A percentile compares a stretch with the other conserved stretches of the same genome.
These are phyloP conservation scores for Vaccinium macrocarpon DNA, from an alignment of 148 eudicot species.

Conservation along the genomic window DNA sequence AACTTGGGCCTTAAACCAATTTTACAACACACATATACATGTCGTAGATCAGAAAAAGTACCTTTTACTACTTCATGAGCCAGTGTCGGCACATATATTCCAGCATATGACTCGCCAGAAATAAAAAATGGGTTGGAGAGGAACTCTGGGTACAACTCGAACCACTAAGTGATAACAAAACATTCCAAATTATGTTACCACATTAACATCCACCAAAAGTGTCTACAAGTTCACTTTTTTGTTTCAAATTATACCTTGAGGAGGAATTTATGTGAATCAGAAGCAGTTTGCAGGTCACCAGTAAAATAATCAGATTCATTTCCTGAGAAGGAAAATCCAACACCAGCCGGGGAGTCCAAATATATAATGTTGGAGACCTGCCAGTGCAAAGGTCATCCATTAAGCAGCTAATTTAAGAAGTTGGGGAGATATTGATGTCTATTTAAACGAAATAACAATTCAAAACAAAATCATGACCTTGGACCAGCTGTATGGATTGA, in stretches of 20 bases:
- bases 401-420: conserved; percentile 1
- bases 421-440: background rate
- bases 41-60: conserved; percentile 24
- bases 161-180: conserved; percentile 61
- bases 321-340: conserved; percentile 70
- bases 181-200: background rate
- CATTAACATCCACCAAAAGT: background rate
- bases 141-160: conserved; percentile 69
- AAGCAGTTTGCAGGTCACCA: conserved; percentile 74
- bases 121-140: conserved; percentile 75
- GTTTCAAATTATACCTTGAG: conserved; percentile 60
- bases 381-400: background rate
- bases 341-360: conserved; percentile 93
- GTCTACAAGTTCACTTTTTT: background rate
- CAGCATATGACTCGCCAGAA: conserved; percentile 94
- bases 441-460: background rate
- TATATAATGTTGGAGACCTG: conserved; percentile 88
- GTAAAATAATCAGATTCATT: conserved; percentile 64
- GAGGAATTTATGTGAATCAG: conserved; percentile 68
- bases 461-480: conserved; percentile 42
- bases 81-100: conserved; percentile 92
- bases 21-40: conserved; percentile 1
- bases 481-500: conserved; percentile 95
- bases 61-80: conserved; percentile 81
- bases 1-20: background rate